These are phyloP conservation scores for Hypoxylon sp. DNA, from an alignment of 2,329 filamentous ascomycete genomes.

Conservation along the genomic window DNA sequence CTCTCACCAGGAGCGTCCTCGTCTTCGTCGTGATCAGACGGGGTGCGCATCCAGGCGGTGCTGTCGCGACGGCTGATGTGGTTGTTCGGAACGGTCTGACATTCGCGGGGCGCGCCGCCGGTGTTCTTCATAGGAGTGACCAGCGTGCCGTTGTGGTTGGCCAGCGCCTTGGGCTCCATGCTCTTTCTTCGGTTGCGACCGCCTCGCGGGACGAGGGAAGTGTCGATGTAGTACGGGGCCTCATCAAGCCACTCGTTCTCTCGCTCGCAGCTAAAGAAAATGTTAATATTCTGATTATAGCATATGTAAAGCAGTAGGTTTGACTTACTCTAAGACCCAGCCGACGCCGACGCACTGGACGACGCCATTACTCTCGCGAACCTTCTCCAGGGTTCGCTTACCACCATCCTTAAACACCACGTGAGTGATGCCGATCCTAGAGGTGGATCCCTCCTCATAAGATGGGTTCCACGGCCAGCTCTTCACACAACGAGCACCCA, in stretches of 20 bases:
- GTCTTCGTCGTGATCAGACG: constrained; percentile 53
- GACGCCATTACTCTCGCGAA: constrained; percentile 73
- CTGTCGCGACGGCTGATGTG: constrained; percentile 63
- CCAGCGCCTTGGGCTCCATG: constrained; percentile 78
- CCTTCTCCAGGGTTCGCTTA: constrained; percentile 81
- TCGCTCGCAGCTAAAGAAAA: constrained; percentile 69
- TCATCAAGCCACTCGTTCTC: constrained; percentile 82
- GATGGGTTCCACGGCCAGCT: constrained; percentile 74
- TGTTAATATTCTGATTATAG: constrained; percentile 41
- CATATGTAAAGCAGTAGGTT: not conserved
- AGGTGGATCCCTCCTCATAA: constrained; percentile 49
- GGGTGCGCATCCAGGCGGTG: constrained; percentile 63
- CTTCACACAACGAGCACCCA: constrained; percentile 83
- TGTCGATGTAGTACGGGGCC: constrained; percentile 72
- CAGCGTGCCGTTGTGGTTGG: constrained; percentile 73
- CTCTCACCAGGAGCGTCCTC: constrained; percentile 47
- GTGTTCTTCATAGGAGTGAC: constrained; percentile 54
- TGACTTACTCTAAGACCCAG: constrained; percentile 85
- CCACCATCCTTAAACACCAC: constrained; percentile 91
- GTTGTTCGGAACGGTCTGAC: constrained; percentile 55
- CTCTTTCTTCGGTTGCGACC: constrained; percentile 78
- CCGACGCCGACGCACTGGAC: constrained; percentile 88
- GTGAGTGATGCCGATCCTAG: constrained; percentile 81
- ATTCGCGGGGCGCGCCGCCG: constrained; percentile 43
- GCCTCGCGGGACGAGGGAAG: constrained; percentile 71